These are phyloP conservation scores for Juglanconis sp. DNA, from an alignment of 2,329 filamentous ascomycete species.

Conservation along the genomic window DNA sequence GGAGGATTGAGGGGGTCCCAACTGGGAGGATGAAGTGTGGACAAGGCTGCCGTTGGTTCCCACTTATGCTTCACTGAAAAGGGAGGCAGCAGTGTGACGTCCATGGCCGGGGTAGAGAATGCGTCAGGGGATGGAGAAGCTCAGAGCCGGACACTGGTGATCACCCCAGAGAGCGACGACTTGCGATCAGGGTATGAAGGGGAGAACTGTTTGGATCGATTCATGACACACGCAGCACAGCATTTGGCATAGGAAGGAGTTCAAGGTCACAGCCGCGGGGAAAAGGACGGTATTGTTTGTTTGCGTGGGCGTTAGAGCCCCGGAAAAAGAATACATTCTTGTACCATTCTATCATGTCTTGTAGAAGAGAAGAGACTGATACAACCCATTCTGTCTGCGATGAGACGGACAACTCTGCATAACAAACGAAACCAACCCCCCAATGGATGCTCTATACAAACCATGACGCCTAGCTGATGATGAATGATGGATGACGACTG, in stretches of 20 bases:
- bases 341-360: background rate
- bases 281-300: background rate
- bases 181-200: background rate
- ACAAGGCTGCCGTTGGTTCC: too few relatives aligned
- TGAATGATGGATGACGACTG: background rate
- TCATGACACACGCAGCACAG: background rate
- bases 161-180: background rate
- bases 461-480: conserved; percentile 19
- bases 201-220: background rate
- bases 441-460: background rate
- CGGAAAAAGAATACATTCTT: background rate
- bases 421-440: background rate
- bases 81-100: too few relatives aligned
- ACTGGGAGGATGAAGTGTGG: background rate
- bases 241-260: conserved; percentile 4
- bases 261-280: background rate
- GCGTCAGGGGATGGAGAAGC: too few relatives aligned
- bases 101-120: too few relatives aligned
- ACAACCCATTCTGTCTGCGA: background rate
- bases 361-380: background rate
- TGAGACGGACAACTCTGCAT: background rate
- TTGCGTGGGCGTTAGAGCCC: background rate
- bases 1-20: conserved; percentile 46
- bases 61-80: too few relatives aligned
- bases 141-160: background rate